Evolutionary conservation across 1,284 basidiomycete species (phyloP), one percentile per base, ranked within the genome.

Genomic region (Ceratorhiza oryzae-sativae): DNA sequence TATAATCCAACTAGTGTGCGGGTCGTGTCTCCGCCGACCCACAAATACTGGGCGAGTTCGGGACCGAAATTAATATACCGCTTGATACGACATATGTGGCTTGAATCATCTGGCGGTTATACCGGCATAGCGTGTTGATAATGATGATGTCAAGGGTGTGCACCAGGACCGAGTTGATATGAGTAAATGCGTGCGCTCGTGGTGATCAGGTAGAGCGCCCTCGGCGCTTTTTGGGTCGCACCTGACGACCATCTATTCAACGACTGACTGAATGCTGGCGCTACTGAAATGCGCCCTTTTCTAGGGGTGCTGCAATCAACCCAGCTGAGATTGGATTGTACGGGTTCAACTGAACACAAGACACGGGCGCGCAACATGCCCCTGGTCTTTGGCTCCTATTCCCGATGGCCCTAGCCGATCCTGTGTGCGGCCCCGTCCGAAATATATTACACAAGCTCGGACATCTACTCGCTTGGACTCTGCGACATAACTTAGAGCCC

Each of bases 341-440:
- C 48, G 62, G 62, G 62, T 53, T 34, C 62, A 15, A 65, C 27
- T 42, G 12, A 18, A 10, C 27, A 53, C 23, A 41, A 46, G 67
- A 59, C 34, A n/a, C 39, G 55, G 53, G 55, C 34, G 55, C 41
- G 15, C 5, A 5, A n/a, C 42, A 45, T 55, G 53, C 65, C 67
- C 55, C 67, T 58, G 55, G 67, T 70, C 63, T 70, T 48, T 70
- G 32, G 8, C 68, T 71, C 68, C 68, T 71, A 60, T 71, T 71
- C 42, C 58, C 56, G 45, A 61, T 32, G 25, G 23, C 27, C 58
- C 42, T 25, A 46, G 34, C 18, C 30, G 41, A 30, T 48, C 30
- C 67, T 25, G 30, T 36, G 45, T 23, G 27, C 36, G 34, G 56
- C 18, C 34, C 62, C 62, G 49, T 13, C 27, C 25, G 27, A 39